Evolutionary conservation across 2,329 filamentous ascomycete genomes (phyloP).

Genomic region (Claviceps arundinis): DNA sequence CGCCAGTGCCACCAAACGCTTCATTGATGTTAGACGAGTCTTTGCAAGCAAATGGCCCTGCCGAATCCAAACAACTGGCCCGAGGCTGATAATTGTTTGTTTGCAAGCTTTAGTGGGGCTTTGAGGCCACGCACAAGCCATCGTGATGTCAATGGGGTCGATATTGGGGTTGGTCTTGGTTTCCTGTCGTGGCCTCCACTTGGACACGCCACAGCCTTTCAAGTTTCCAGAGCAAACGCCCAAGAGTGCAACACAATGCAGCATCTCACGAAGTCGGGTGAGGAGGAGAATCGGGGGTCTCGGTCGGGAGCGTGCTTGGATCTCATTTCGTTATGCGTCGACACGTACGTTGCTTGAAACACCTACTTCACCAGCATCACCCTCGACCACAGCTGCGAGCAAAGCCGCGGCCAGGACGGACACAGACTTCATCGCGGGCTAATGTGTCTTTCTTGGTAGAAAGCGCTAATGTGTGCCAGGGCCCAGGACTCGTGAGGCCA

Average conservation of each 20-base stretch:
- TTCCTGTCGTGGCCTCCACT: not conserved
- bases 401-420: conserved; percentile 18
- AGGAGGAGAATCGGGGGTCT: not conserved
- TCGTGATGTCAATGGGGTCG: not conserved
- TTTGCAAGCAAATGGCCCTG: not conserved
- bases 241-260: not conserved
- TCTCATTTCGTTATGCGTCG: not conserved
- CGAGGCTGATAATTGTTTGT: not conserved
- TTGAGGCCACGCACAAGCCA: not conserved
- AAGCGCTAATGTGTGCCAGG: not conserved
- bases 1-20: not conserved
- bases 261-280: not conserved
- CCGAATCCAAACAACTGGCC: not conserved
- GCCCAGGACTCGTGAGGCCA: not conserved
- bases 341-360: conserved; percentile 2
- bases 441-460: not conserved
- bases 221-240: not conserved
- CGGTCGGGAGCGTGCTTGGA: not conserved
- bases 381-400: conserved; percentile 17
- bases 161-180: not conserved
- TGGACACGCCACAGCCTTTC: not conserved
- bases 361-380: not conserved
- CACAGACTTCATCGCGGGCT: conserved; percentile 20
- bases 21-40: not conserved
- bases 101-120: not conserved